A percentile compares a stretch with the other conserved stretches of the same genome.
Conservation (phyloP, 345 rosid genomes). For the Limnanthes douglasii region DNA sequence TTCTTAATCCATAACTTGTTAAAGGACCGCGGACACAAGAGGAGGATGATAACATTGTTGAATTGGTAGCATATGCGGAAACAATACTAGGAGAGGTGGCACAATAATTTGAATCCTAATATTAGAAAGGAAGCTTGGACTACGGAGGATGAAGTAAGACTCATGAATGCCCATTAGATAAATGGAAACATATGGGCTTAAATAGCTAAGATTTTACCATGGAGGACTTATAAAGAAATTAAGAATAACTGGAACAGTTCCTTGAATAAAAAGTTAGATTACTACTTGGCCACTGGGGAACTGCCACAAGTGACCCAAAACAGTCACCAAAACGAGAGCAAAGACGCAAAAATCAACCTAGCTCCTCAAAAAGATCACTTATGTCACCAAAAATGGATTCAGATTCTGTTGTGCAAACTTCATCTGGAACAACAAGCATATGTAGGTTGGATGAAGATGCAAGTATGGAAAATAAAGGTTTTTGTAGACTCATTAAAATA, state of each 20-base stretch:
- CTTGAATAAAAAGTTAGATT: slow-evolving; percentile 79
- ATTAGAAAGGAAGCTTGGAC: slow-evolving; percentile 97
- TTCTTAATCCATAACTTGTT: slow-evolving; percentile 85
- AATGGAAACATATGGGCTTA: slow-evolving; percentile 98
- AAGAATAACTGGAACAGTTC: slow-evolving; percentile 99
- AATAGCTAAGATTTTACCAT: slow-evolving; percentile 78
- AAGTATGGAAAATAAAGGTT: too few species aligned
- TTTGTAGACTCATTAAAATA: too few species aligned
- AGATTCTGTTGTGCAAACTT: slow-evolving; percentile 34
- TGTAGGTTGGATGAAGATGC: slow-evolving; percentile 32
- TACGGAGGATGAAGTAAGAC: slow-evolving; percentile 65
- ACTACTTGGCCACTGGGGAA: slow-evolving; percentile 51
- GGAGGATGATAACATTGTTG: slow-evolving; percentile 87
- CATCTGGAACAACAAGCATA: slow-evolving; percentile 27
- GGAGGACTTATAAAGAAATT: slow-evolving; percentile 89
- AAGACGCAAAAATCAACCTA: too few species aligned
- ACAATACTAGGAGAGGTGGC: slow-evolving; percentile 99
- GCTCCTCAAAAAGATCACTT: too few species aligned
- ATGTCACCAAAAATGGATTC: slow-evolving; percentile 23
- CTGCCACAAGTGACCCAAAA: slow-evolving; percentile 34
- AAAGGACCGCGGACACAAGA: slow-evolving; percentile 99
- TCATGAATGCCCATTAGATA: slow-evolving; percentile 59
- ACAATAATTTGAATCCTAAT: slow-evolving; percentile 95
- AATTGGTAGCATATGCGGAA: slow-evolving; percentile 91
- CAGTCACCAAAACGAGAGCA: slow-evolving; percentile 17